Conservation (phyloP, 805 yeast species). For the Saccharomycopsis amapae region DNA sequence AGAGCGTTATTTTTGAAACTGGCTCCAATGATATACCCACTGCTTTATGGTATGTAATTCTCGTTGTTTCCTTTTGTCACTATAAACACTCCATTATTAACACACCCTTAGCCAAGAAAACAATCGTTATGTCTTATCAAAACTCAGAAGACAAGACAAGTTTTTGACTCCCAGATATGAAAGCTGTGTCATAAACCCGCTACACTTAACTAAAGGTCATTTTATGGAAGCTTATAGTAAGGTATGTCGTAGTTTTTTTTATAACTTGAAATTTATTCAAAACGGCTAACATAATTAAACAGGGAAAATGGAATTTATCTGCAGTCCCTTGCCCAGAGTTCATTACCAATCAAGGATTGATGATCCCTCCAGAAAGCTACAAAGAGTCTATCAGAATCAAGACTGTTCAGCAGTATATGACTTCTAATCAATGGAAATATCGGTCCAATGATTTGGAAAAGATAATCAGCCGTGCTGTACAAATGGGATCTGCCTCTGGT, state of each 20-base stretch:
- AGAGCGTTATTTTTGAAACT: too few species aligned
- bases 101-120: not conserved
- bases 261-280: not conserved
- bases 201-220: slow-evolving; percentile 43
- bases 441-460: slow-evolving; percentile 31
- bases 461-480: slow-evolving; percentile 25
- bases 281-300: not conserved
- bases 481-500: slow-evolving; percentile 35
- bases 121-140: not conserved
- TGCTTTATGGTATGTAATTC: too few species aligned
- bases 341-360: slow-evolving; percentile 36
- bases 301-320: slow-evolving; percentile 49
- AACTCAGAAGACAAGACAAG: not conserved
- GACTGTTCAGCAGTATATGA: slow-evolving; percentile 34
- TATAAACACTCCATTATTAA: not conserved
- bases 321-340: slow-evolving; percentile 50
- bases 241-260: slow-evolving; percentile 13
- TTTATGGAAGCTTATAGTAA: slow-evolving; percentile 49
- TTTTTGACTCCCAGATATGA: slow-evolving; percentile 11
- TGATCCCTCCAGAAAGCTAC: slow-evolving; percentile 55
- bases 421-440: slow-evolving; percentile 45
- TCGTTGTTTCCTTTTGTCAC: not conserved
- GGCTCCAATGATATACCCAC: too few species aligned
- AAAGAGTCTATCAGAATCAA: slow-evolving; percentile 41
- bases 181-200: slow-evolving; percentile 17